Evolutionary conservation across 169 alveolate genomes (phyloP).

Genomic region (Eimeria maxima): DNA sequence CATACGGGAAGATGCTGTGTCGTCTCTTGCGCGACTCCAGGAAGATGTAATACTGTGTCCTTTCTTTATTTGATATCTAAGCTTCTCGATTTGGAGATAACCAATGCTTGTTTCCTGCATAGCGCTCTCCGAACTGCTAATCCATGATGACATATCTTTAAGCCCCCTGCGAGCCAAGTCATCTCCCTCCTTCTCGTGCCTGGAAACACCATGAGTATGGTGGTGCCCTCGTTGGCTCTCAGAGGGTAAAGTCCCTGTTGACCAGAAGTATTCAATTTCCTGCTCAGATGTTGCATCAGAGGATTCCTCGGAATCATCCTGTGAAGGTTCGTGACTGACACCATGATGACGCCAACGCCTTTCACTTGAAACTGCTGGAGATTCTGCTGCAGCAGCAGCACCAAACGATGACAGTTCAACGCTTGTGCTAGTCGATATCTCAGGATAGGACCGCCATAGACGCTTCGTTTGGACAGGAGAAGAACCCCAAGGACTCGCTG

Average conservation of each 20-base stretch:
- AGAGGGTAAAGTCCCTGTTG: neutral
- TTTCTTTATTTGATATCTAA: neutral
- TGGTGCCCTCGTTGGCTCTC: too few species aligned
- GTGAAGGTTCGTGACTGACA: neutral
- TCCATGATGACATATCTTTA: neutral
- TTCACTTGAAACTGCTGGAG: neutral
- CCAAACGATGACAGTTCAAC: neutral
- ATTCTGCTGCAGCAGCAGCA: neutral
- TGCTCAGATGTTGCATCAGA: neutral
- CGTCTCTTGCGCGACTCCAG: neutral
- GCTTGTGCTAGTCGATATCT: neutral
- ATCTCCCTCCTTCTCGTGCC: neutral
- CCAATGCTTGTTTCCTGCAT: neutral
- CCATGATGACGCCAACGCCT: neutral
- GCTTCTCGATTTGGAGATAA: neutral
- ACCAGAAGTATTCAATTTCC: neutral
- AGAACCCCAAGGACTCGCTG: too few species aligned
- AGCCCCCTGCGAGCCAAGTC: neutral
- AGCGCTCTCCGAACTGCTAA: neutral
- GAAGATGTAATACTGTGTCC: neutral
- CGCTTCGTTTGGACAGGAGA: neutral
- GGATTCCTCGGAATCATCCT: neutral
- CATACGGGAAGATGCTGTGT: neutral
- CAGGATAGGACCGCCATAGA: neutral
- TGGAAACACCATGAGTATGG: too few species aligned